These are phyloP conservation scores for Boletus bicolor DNA, from an alignment of 768 basidiomycete genomes.

Conservation along the genomic window DNA sequence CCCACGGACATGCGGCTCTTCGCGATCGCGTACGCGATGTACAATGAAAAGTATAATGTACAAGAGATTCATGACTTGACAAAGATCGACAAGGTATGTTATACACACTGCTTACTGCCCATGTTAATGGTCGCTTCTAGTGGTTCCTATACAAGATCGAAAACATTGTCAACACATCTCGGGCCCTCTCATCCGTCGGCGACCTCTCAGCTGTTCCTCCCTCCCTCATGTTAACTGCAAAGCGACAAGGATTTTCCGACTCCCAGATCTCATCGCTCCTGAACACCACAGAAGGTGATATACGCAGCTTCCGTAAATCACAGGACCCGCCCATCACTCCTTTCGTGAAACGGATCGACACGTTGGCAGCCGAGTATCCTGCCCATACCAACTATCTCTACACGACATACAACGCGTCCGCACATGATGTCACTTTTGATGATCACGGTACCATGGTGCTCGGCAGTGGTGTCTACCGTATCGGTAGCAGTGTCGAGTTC, in stretches of 20 bases:
- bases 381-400: conserved; percentile 99
- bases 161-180: conserved; percentile 92
- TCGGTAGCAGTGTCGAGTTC: conserved; percentile 98
- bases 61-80: conserved; percentile 90
- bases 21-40: conserved; percentile 97
- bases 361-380: conserved; percentile 96
- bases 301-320: conserved; percentile 84
- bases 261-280: conserved; percentile 84
- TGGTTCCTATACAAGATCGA: conserved; percentile 99
- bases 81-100: conserved; percentile 89
- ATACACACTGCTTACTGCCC: not conserved
- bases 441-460: conserved; percentile 99
- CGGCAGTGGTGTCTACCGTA: conserved; percentile 96
- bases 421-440: conserved; percentile 92
- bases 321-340: conserved; percentile 73
- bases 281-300: conserved; percentile 65
- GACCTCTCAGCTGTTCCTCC: conserved; percentile 67
- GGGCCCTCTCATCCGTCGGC: conserved; percentile 64
- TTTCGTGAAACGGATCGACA: conserved; percentile 99
- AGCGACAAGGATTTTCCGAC: conserved; percentile 95
- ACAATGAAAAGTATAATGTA: conserved; percentile 85
- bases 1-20: conserved; percentile 97
- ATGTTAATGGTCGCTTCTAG: conserved; percentile 33
- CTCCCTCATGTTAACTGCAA: conserved; percentile 82
- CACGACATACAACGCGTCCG: conserved; percentile 96